Evolutionary conservation across 148 eudicot genomes (phyloP).

Genomic region (Nyssa sinensis): DNA sequence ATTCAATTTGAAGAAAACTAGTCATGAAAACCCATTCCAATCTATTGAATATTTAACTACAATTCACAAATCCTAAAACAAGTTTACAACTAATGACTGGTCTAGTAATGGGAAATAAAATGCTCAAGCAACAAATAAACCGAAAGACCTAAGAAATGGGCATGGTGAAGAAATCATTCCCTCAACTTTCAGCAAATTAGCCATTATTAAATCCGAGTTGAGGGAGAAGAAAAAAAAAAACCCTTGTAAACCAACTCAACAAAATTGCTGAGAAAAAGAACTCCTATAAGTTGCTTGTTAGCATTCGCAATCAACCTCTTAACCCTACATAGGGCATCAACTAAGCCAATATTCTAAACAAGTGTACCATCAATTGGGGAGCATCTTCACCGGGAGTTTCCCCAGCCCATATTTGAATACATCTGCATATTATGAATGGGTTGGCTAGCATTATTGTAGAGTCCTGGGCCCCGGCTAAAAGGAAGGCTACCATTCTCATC

Average conservation of each 20-base stretch:
- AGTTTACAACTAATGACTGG: background rate
- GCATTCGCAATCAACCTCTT: constrained; percentile 32
- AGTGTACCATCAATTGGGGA: constrained; percentile 31
- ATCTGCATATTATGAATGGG: constrained; percentile 56
- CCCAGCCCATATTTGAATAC: constrained; percentile 72
- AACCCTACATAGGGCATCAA: background rate
- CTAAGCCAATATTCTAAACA: background rate
- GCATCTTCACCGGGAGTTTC: constrained; percentile 53
- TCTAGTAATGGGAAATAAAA: background rate
- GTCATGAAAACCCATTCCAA: background rate
- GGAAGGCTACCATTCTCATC: constrained; percentile 65
- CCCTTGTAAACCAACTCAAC: constrained; percentile 3
- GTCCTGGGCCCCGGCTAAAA: constrained; percentile 35
- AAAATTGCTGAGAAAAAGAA: constrained; percentile 8
- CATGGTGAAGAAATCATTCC: constrained; percentile 7
- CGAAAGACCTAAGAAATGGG: background rate
- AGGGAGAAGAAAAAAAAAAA: background rate
- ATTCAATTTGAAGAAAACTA: no score
- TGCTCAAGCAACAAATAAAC: background rate
- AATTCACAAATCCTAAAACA: background rate
- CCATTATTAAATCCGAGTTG: background rate
- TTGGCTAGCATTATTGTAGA: constrained; percentile 52
- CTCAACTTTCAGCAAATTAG: constrained; percentile 3
- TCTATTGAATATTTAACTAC: background rate
- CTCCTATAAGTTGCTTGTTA: constrained; percentile 39